A percentile compares a stretch with the other conserved stretches of the same genome.
Conservation (phyloP, 1,139 yeast genomes). For the Blastobotrys buckinghamii region DNA sequence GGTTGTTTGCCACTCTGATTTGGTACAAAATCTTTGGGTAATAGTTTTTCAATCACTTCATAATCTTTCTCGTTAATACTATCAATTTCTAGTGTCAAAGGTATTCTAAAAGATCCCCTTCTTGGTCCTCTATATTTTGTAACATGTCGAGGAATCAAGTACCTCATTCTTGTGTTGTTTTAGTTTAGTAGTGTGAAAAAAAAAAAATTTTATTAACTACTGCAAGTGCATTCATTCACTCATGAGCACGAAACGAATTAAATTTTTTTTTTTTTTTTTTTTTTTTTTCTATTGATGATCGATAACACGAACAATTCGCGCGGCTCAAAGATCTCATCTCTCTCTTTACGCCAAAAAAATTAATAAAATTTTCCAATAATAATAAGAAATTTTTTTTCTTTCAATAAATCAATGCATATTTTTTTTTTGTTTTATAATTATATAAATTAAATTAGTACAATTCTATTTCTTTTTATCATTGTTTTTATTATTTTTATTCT, state of each 20-base stretch:
- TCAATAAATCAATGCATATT: too few relatives aligned
- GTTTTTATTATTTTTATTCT: not conserved
- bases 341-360: too few relatives aligned
- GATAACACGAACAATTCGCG: too few relatives aligned
- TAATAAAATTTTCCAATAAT: too few relatives aligned
- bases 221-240: too few relatives aligned
- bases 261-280: too few relatives aligned
- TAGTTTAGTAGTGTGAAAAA: not conserved
- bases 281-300: too few relatives aligned
- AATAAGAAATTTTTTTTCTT: too few relatives aligned
- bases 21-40: not conserved
- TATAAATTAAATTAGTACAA: too few relatives aligned
- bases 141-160: not conserved
- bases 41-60: not conserved
- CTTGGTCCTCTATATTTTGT: not conserved
- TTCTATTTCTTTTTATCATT: not conserved
- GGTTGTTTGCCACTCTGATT: not conserved
- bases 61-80: not conserved
- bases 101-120: conserved; percentile 5
- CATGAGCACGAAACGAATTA: too few relatives aligned
- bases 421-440: too few relatives aligned
- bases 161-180: not conserved
- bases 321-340: conserved; percentile 2
- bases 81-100: not conserved
- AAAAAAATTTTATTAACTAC: not conserved